Base-by-base conservation (phyloP, 345 rosid species). In the Aurinia saxatilis region DNA sequence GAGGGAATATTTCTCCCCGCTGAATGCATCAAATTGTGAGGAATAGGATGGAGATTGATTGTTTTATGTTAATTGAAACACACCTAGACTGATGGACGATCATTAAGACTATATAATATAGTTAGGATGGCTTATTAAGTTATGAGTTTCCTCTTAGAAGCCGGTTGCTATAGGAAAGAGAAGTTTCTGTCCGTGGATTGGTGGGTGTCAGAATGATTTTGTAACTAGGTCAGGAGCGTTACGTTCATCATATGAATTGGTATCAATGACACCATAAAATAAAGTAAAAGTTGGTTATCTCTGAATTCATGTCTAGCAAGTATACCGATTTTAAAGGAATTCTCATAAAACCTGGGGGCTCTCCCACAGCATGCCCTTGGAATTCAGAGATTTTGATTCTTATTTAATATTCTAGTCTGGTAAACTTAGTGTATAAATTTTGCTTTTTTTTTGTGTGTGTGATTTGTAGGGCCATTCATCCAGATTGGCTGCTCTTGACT, bases 401-500 rank as follows among this genome's bases (percentile, higher is more conserved):
- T 25, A 10, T 38, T 16, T 46, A 29, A 14, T 61, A 48, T 36
- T 35, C 7, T 23, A 33, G 30, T 21, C 19, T 9, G n/a, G 9
- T 3, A 17, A 51, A 41, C 30, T 17, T 57, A 10, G 36, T 35
- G 21, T 11, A 40, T 30, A 10, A 46, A 17, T 12, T 51, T n/a
- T 41, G 59, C 11, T 56, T 55, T 11, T 11, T 19, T 30, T 69
- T n/a, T n/a, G n/a, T n/a, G n/a, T n/a, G n/a, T 53, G 51, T 62
- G 56, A 21, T 31, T 60, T 82, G 82, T 47, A 93, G 96, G 96
- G 95, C 7, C 88, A 85, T 72, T 87, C 66, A 7, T 93, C 97
- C 56, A 82, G 97, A 80, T 79, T 93, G 74, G 99, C 99, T 57
- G 99, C 96, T 23, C 89, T 92, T 29, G 97, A 92, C 54, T 90